These are phyloP conservation scores for Collybia sordida DNA, from an alignment of 768 basidiomycete species.

Conservation along the genomic window DNA sequence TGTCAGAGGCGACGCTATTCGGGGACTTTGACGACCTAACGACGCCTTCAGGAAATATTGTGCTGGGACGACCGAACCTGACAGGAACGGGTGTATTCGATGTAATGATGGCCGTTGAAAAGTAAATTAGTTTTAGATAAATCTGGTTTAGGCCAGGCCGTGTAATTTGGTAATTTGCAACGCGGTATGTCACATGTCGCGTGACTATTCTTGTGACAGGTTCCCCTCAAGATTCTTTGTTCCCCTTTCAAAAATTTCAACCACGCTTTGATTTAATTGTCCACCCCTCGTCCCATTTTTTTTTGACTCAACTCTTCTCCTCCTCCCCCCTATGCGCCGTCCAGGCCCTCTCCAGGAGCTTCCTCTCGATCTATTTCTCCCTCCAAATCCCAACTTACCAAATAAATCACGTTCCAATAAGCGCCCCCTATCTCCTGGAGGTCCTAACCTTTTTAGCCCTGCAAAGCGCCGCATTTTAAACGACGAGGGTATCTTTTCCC, in stretches of 20 bases:
- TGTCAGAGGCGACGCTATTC: constrained; percentile 91
- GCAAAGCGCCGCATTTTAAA: constrained; percentile 68
- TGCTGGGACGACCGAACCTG: constrained; percentile 79
- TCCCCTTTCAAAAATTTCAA: constrained; percentile 4
- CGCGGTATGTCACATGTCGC: constrained; percentile 19
- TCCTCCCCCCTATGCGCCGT: constrained; percentile 28
- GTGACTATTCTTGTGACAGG: constrained; percentile 9
- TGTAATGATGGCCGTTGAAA: constrained; percentile 59
- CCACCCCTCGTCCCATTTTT: too few relatives aligned
- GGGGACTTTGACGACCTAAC: constrained; percentile 95
- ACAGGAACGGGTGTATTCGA: constrained; percentile 98
- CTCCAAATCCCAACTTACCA: constrained; percentile 26
- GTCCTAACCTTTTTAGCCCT: constrained; percentile 51
- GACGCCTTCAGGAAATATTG: constrained; percentile 90
- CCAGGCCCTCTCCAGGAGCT: constrained; percentile 62
- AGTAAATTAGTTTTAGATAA: constrained; percentile 12
- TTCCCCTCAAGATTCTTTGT: constrained; percentile 5
- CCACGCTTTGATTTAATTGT: background rate
- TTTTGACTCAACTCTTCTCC: background rate
- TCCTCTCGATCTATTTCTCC: constrained; percentile 56
- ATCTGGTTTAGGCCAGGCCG: background rate
- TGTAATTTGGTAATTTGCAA: constrained; percentile 10
- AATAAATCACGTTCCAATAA: constrained; percentile 45
- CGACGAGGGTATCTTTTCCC: constrained; percentile 47
- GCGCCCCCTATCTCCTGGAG: constrained; percentile 61